phyloP scores from a whole-genome alignment of 768 basidiomycete species.

The Botryobasidium botryosum region DNA sequence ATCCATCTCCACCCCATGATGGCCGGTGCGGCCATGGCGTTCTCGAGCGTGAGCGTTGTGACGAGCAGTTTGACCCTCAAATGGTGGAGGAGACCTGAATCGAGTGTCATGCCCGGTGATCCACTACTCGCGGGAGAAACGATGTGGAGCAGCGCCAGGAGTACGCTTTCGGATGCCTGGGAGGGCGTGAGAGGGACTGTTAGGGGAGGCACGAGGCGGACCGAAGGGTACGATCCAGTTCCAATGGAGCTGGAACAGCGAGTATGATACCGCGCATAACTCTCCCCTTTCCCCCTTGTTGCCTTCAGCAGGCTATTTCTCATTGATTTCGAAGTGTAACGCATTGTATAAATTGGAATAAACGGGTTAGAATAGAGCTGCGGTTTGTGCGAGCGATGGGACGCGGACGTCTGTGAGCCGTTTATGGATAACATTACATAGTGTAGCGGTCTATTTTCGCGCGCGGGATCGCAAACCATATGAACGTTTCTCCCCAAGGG shows the following conservation, averaged over 20 bases:
- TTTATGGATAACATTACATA: no score
- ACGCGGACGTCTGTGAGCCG: no score
- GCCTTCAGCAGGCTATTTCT: no score
- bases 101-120: constrained; percentile 54
- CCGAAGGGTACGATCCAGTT: constrained; percentile 47
- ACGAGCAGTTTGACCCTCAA: constrained; percentile 71
- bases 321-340: no score
- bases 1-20: constrained; percentile 95
- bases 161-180: constrained; percentile 30
- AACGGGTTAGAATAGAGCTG: no score
- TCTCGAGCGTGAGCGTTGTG: constrained; percentile 91
- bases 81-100: constrained; percentile 61
- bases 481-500: no score
- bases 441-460: no score
- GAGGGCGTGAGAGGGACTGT: constrained; percentile 27
- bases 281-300: no score
- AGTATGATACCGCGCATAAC: background rate
- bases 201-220: constrained; percentile 19
- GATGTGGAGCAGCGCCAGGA: constrained; percentile 25
- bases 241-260: constrained; percentile 42
- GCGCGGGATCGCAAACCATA: no score
- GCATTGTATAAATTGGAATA: no score
- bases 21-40: constrained; percentile 98
- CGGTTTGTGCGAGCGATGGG: no score
- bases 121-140: constrained; percentile 20